phyloP scores from a whole-genome alignment of 352 stramenopile species.

The Albugo candida region DNA sequence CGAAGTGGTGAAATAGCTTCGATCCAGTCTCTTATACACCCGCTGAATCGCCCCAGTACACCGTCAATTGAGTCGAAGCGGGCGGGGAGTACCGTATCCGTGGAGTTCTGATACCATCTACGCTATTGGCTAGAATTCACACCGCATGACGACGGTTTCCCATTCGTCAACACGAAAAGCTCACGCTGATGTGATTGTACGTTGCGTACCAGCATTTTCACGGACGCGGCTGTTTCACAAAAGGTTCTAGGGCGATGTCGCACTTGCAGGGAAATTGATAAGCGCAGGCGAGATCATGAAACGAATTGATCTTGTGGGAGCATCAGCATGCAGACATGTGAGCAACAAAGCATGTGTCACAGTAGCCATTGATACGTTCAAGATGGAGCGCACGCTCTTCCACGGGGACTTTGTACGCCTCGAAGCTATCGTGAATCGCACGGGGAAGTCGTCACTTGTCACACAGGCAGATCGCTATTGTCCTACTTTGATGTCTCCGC shows the following conservation, averaged over 20 bases:
- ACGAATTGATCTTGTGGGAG: conserved; percentile 16
- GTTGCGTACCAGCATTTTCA: no score
- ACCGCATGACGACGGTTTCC: no score
- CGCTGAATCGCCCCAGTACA: no score
- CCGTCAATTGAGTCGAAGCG: no score
- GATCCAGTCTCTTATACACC: no score
- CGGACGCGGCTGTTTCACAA: neutral
- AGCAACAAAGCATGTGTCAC: neutral
- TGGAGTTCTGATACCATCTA: no score
- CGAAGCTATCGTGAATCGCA: conserved; percentile 17
- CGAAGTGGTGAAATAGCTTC: no score
- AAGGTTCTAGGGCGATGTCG: conserved; percentile 13
- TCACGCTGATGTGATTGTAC: no score
- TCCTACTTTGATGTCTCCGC: neutral
- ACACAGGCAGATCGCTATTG: conserved; percentile 11
- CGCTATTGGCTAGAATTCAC: no score
- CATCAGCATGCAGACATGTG: neutral
- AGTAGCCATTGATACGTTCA: neutral
- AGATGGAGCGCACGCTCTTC: conserved; percentile 13
- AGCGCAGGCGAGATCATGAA: conserved; percentile 16
- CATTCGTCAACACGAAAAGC: no score
- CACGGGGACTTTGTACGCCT: conserved; percentile 23
- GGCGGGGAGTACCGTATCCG: no score
- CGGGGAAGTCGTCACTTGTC: conserved; percentile 20
- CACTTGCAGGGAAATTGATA: conserved; percentile 14